Conservation (phyloP, 2,329 filamentous ascomycete species). For the Pseudogymnoascus sp. region DNA sequence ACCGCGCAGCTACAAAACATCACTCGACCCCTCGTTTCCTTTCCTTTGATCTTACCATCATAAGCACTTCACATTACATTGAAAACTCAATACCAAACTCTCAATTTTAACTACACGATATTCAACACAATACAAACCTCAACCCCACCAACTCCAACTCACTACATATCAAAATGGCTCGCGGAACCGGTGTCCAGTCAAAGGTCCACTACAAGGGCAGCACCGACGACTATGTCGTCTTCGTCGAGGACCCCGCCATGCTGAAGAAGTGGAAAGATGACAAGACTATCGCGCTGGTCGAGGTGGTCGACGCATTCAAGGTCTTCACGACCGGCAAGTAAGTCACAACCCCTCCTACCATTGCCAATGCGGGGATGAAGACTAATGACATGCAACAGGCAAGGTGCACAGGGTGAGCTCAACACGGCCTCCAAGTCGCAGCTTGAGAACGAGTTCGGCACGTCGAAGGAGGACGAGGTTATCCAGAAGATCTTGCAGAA, state of each 20-base stretch:
- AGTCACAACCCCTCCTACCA: conserved; percentile 31
- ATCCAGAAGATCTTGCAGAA: conserved; percentile 74
- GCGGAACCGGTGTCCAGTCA: conserved; percentile 47
- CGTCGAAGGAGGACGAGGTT: conserved; percentile 67
- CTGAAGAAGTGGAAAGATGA: conserved; percentile 79
- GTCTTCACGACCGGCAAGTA: conserved; percentile 87
- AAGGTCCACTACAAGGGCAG: conserved; percentile 65
- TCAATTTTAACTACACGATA: neutral
- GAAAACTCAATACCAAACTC: neutral
- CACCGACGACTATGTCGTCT: conserved; percentile 61
- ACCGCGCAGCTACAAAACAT: conserved; percentile 1
- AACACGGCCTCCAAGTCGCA: conserved; percentile 67
- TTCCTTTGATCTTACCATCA: conserved; percentile 1
- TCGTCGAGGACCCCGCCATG: conserved; percentile 50
- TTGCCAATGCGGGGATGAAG: neutral
- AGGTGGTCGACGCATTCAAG: conserved; percentile 84
- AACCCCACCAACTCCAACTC: neutral
- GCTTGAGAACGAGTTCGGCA: conserved; percentile 84
- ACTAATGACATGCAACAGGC: neutral
- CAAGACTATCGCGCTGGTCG: conserved; percentile 66
- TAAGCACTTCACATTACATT: conserved; percentile 3
- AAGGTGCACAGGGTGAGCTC: conserved; percentile 56
- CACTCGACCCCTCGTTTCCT: neutral
- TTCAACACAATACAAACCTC: neutral
- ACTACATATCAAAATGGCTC: conserved; percentile 36